Conservation (phyloP, 495 filamentous ascomycete species). For the Annulohypoxylon maeteangense region DNA sequence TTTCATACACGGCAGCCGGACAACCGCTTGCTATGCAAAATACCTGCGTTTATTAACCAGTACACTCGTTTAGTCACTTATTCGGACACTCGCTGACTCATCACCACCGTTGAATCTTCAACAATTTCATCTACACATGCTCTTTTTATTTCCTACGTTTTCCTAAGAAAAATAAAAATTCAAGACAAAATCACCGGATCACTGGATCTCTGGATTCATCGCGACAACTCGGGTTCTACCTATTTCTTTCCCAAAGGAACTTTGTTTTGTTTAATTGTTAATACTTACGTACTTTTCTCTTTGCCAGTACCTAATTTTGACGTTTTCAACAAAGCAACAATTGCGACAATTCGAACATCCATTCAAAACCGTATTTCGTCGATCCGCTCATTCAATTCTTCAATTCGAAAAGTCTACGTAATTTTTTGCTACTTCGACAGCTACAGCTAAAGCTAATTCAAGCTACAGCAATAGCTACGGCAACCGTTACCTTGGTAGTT, state of each 20-base stretch:
- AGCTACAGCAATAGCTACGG: conserved; percentile 3
- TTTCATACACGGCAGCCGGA: conserved; percentile 18
- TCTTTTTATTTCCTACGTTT: not conserved
- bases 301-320: conserved; percentile 4
- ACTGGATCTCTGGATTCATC: conserved; percentile 7
- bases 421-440: not conserved
- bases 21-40: conserved; percentile 5
- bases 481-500: not conserved
- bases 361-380: not conserved
- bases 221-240: conserved; percentile 33
- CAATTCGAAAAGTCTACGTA: not conserved
- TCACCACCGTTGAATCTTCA: conserved; percentile 15
- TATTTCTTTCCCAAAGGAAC: conserved; percentile 31
- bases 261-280: conserved; percentile 41
- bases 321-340: conserved; percentile 7
- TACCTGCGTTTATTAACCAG: conserved; percentile 36
- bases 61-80: conserved; percentile 39
- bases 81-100: conserved; percentile 36
- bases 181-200: not conserved
- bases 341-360: not conserved
- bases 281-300: conserved; percentile 27
- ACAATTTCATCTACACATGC: not conserved
- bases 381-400: not conserved
- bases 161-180: not conserved
- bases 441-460: not conserved